Percentiles rank a stretch among this genome's conserved stretches.
Evolutionary conservation across 2,329 filamentous ascomycete genomes (phyloP).

Genomic region (Penicillium sp.): DNA sequence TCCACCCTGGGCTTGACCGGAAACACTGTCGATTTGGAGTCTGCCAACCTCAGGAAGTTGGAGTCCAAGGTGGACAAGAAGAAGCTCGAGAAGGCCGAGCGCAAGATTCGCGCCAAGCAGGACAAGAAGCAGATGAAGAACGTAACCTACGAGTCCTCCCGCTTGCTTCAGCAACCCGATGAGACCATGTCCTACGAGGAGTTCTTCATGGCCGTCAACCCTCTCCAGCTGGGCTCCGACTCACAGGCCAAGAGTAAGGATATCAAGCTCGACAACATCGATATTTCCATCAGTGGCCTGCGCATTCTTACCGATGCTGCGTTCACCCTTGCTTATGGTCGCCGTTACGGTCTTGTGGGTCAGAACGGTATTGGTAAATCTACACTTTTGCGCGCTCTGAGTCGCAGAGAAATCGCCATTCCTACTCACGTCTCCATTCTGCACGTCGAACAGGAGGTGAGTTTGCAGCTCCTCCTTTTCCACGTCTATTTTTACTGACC

Average conservation of each 20-base stretch:
- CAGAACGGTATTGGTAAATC: conserved; percentile 99
- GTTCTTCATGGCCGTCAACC: conserved; percentile 99
- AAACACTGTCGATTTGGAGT: conserved; percentile 86
- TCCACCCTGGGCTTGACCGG: conserved; percentile 87
- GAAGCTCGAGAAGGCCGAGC: conserved; percentile 98
- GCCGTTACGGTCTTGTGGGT: conserved; percentile 94
- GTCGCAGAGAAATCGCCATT: conserved; percentile 89
- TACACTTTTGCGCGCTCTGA: conserved; percentile 88
- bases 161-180: conserved; percentile 79
- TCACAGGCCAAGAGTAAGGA: conserved; percentile 89
- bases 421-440: conserved; percentile 98
- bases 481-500: conserved; percentile 15
- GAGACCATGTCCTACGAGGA: conserved; percentile 93
- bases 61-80: conserved; percentile 97
- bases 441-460: conserved; percentile 95
- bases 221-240: conserved; percentile 77
- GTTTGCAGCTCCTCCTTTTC: conserved; percentile 26
- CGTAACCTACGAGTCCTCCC: conserved; percentile 95
- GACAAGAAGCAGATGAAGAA: conserved; percentile 98
- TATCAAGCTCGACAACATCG: conserved; percentile 95
- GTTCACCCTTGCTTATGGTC: conserved; percentile 85
- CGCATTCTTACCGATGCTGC: conserved; percentile 90
- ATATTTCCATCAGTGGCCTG: conserved; percentile 85
- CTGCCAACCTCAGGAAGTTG: conserved; percentile 87
- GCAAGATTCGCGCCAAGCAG: conserved; percentile 97